Conservation (phyloP, 371 early-diverging fungal species). For the Lichtheimia corymbifera region DNA sequence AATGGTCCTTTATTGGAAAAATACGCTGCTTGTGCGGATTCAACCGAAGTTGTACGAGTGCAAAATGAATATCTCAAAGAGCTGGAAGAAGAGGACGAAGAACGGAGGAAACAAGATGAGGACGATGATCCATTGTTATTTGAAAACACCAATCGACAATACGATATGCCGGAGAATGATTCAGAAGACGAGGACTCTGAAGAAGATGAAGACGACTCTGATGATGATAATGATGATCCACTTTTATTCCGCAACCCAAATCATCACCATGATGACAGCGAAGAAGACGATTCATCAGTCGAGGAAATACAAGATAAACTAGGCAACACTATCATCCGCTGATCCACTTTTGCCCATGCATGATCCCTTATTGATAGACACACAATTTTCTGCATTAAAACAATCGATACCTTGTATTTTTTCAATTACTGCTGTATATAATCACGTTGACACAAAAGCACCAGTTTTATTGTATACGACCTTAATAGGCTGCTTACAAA, state of each 20-base stretch:
- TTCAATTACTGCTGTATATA: too few relatives aligned
- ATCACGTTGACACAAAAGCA: too few relatives aligned
- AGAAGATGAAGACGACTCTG: constrained; percentile 30
- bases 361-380: too few relatives aligned
- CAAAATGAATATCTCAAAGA: constrained; percentile 82
- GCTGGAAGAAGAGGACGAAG: constrained; percentile 54
- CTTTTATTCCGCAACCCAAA: constrained; percentile 22
- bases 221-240: constrained; percentile 22
- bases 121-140: constrained; percentile 35
- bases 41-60: constrained; percentile 78
- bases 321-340: constrained; percentile 20
- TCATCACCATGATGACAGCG: constrained; percentile 19
- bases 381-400: too few relatives aligned
- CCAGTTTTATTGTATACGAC: too few relatives aligned
- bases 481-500: constrained; percentile 42
- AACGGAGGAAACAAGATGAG: constrained; percentile 20
- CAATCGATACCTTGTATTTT: too few relatives aligned
- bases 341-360: too few relatives aligned
- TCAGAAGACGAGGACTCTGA: constrained; percentile 35
- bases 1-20: constrained; percentile 72
- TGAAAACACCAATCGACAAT: constrained; percentile 54
- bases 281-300: constrained; percentile 21
- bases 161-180: constrained; percentile 40
- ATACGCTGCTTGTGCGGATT: constrained; percentile 87
- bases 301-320: constrained; percentile 19